Evolutionary conservation across 1,139 yeast genomes (phyloP), one percentile per base, ranked within the genome.

Genomic region (Geotrichum europaeum): DNA sequence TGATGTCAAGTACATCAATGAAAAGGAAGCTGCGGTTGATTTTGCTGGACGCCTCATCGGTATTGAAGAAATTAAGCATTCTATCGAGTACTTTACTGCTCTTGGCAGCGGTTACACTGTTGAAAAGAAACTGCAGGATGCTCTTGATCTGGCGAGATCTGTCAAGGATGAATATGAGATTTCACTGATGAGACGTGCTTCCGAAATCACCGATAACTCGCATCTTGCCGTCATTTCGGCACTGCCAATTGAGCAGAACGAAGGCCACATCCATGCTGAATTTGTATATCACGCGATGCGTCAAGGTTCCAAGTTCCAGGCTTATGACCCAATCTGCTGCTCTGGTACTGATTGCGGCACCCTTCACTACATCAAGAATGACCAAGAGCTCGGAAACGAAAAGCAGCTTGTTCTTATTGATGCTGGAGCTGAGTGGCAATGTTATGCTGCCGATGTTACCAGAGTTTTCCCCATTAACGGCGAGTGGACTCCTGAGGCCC

Each of bases 351-450:
- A 86, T 64, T 89, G 97, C 71, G 90, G 96, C 28, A 90, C 97
- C 2, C 80, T 94, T 65, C 99, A 94, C 73, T 94, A 92, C 72
- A 85, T 88, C 20, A 86, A 85, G 70, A 94, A 94, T 70, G 96
- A 91, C 69, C 91, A 86, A 62, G 80, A 79, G 1, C 75, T 78
- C 47, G 61, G 53, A 13, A 79, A 75, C 30, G 81, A 81, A 4
- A 81, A 82, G 66, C 85, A 83, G 63, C 81, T 94, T 4, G 81
- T 94, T 13, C 80, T 94, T 64, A 86, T 94, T 63, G 99, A 94
- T 75, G 98, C 98, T 5, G 99, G 99, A 58, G 96, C 97, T 7
- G 98, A 92, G 76, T 92, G 97, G 97, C 83, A 84, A 65, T 84
- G 90, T 70, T 94, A 94, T 73, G 94, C 97, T 4, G 81, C 92